Percentiles rank a stretch among this genome's conserved stretches.
Conservation (phyloP, 2,329 filamentous ascomycete genomes). For the Ophiostoma novo-ulmi region DNA sequence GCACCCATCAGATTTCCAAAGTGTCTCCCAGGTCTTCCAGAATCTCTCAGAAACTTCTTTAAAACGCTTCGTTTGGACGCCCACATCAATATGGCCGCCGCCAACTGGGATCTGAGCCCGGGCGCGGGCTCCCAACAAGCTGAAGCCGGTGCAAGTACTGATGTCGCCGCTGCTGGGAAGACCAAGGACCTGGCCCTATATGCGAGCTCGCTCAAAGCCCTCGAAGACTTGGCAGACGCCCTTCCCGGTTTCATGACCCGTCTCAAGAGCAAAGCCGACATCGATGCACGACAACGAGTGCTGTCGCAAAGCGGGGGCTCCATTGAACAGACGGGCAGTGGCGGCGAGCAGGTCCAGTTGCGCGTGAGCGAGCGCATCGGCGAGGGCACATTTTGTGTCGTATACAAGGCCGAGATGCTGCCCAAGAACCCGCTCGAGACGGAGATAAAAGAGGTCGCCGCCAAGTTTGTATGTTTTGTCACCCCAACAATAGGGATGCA, state of each 20-base stretch:
- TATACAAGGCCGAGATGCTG: slow-evolving; percentile 24
- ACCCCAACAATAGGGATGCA: too few species aligned
- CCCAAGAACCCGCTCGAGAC: background rate
- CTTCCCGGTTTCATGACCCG: slow-evolving; percentile 14
- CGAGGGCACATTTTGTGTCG: slow-evolving; percentile 28
- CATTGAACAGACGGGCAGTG: slow-evolving; percentile 18
- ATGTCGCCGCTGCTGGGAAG: background rate
- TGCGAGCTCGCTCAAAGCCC: slow-evolving; percentile 21
- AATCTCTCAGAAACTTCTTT: background rate
- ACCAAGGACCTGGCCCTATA: background rate
- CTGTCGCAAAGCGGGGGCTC: slow-evolving; percentile 19
- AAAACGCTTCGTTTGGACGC: background rate
- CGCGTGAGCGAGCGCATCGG: slow-evolving; percentile 25
- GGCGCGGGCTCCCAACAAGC: slow-evolving; percentile 21
- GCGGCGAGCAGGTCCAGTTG: slow-evolving; percentile 21
- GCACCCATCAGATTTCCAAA: too few species aligned
- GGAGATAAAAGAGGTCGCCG: slow-evolving; percentile 16
- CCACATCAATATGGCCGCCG: slow-evolving; percentile 21
- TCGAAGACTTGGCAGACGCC: slow-evolving; percentile 22
- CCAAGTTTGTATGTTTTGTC: slow-evolving; percentile 25
- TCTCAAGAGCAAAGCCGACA: slow-evolving; percentile 78
- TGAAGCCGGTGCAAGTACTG: background rate
- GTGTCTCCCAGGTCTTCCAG: background rate
- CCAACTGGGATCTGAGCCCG: slow-evolving; percentile 22
- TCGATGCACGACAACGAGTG: slow-evolving; percentile 63